Evolutionary conservation across 371 early-diverging fungal genomes (phyloP).

Genomic region (Syncephalastrum contaminatum): DNA sequence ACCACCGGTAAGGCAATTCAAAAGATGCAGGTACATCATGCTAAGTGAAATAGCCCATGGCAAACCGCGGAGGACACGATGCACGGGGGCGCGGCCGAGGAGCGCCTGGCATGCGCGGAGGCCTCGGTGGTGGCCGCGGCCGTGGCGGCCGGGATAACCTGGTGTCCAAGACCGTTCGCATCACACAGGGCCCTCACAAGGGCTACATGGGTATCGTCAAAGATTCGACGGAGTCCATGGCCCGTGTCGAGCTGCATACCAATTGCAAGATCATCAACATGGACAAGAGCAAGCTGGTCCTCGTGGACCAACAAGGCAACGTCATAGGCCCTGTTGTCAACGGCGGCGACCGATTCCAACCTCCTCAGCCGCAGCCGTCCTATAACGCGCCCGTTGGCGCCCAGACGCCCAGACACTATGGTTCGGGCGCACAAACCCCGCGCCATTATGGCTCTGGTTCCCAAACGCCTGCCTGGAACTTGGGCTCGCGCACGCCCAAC

Average conservation of each 20-base stretch:
- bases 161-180: constrained; percentile 85
- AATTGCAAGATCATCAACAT: constrained; percentile 80
- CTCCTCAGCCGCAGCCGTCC: constrained; percentile 2
- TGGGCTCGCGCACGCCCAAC: constrained; percentile 69
- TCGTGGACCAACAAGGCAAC: constrained; percentile 49
- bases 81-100: constrained; percentile 54
- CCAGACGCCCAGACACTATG: constrained; percentile 43
- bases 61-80: constrained; percentile 27
- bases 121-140: constrained; percentile 66
- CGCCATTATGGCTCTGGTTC: constrained; percentile 58
- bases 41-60: too few species aligned
- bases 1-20: too few species aligned
- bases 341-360: constrained; percentile 5
- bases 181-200: constrained; percentile 93
- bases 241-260: constrained; percentile 94
- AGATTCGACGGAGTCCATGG: constrained; percentile 75
- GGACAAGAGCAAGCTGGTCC: constrained; percentile 69
- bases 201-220: constrained; percentile 97
- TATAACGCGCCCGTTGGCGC: constrained; percentile 15
- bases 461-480: constrained; percentile 80
- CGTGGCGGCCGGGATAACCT: constrained; percentile 82
- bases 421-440: constrained; percentile 56
- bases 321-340: constrained; percentile 42
- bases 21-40: too few species aligned
- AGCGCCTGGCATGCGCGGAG: constrained; percentile 53